Conservation (phyloP, 2,329 filamentous ascomycete genomes). For the Diaporthe citriasiana region DNA sequence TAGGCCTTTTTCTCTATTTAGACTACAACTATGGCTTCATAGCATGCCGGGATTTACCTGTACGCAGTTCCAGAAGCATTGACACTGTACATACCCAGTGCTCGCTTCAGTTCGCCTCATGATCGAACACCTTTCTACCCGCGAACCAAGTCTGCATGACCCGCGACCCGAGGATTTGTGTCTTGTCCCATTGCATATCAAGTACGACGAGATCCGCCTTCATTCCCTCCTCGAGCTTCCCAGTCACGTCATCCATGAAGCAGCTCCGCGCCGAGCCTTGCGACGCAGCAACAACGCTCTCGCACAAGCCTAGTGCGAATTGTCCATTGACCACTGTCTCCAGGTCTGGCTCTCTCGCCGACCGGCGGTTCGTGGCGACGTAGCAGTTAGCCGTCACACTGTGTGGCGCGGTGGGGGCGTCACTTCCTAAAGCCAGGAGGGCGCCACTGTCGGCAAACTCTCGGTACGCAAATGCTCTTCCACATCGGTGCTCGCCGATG, state of each 20-base stretch:
- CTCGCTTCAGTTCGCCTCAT: constrained; percentile 9
- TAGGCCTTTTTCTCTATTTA: no score
- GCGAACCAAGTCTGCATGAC: constrained; percentile 68
- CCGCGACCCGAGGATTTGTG: constrained; percentile 60
- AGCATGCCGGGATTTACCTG: no score
- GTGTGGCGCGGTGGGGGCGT: constrained; percentile 72
- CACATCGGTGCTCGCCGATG: constrained; percentile 67
- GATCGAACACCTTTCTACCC: constrained; percentile 57
- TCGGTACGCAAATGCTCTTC: constrained; percentile 73
- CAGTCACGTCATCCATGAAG: constrained; percentile 69
- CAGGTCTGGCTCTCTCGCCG: constrained; percentile 62
- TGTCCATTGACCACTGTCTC: constrained; percentile 63
- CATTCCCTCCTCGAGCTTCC: constrained; percentile 65
- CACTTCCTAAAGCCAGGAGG: constrained; percentile 68
- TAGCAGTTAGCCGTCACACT: constrained; percentile 69
- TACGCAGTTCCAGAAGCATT: no score
- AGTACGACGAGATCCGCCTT: constrained; percentile 71
- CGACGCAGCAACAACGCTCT: constrained; percentile 68
- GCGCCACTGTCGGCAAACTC: constrained; percentile 71
- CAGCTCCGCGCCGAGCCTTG: constrained; percentile 69
- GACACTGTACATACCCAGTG: no score
- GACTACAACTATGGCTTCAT: no score
- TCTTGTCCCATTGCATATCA: constrained; percentile 64
- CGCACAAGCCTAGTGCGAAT: constrained; percentile 66
- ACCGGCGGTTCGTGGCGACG: constrained; percentile 69